Base-by-base conservation (phyloP, 768 basidiomycete species). In the Lactarius trivialis region DNA sequence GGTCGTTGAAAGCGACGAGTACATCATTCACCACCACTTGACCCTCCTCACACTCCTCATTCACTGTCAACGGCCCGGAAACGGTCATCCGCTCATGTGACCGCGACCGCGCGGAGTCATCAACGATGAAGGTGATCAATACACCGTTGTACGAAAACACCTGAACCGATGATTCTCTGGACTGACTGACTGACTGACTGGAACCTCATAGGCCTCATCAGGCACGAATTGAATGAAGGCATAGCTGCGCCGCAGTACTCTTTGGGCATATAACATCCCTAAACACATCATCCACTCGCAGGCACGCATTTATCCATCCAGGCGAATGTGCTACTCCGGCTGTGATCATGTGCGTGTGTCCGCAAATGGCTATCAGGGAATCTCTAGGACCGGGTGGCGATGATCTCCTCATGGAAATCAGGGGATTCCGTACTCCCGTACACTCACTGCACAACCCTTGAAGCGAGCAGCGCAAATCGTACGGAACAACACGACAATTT, bases 1-100 rank as follows among this genome's bases (percentile, higher is more conserved):
- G 33, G 39, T 54, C 50, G 49, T 9, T 7, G 63, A 52, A 39
- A 66, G 58, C 7, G 53, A 59, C n/a, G 24, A 56, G 53, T 63
- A 49, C 61, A 65, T 62, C 17, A 14, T 19, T 26, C 41, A 33
- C 21, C 33, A 9, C 9, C 50, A 45, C 21, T 17, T 3, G 17
- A 39, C 17, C 15, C 6, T n/a, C n/a, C n/a, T n/a, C n/a, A n/a
- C n/a, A n/a, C n/a, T n/a, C n/a, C n/a, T n/a, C n/a, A 17, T 12
- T 12, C n/a, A n/a, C 41, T 21, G 11, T 45, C 45, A 48, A 48
- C 45, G 45, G 45, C 45, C 45, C 45, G 45, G 45, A 21, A n/a
- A 48, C 2, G 11, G 12, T 9, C 11, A 36, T 24, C 24, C 45
- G 24, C 21, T 48, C 45, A 48, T 48, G 45, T 48, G 45, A 48